These are phyloP conservation scores for Starmerella scarabaei DNA, from an alignment of 805 yeast species.

Conservation along the genomic window DNA sequence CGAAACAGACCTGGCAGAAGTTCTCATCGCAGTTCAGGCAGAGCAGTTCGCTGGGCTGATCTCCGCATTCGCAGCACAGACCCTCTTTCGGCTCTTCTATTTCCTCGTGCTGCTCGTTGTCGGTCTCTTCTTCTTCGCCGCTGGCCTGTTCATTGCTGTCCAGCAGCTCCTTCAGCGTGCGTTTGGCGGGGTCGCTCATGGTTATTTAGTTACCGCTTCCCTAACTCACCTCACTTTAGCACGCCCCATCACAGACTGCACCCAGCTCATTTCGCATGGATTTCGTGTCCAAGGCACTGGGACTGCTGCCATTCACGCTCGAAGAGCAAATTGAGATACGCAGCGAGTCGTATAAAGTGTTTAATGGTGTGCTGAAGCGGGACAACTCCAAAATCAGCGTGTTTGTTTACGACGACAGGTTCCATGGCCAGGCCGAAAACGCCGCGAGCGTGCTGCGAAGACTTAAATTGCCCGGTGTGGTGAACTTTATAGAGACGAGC, in stretches of 20 bases:
- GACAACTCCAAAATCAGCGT: slow-evolving; percentile 44
- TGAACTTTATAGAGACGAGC: slow-evolving; percentile 47
- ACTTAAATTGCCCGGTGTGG: slow-evolving; percentile 56
- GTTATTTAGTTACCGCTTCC: neutral
- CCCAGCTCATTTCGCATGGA: too few relatives aligned
- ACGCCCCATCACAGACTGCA: too few relatives aligned
- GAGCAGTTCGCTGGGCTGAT: slow-evolving; percentile 53
- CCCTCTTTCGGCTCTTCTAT: slow-evolving; percentile 6
- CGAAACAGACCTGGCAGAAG: slow-evolving; percentile 59
- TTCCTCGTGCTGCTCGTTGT: neutral
- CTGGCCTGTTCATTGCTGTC: slow-evolving; percentile 16
- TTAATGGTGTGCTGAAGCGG: slow-evolving; percentile 40
- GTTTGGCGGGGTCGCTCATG: slow-evolving; percentile 20
- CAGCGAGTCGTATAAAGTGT: slow-evolving; percentile 47
- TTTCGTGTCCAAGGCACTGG: slow-evolving; percentile 51
- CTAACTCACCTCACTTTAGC: too few relatives aligned
- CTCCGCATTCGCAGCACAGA: slow-evolving; percentile 58
- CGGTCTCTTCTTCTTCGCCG: slow-evolving; percentile 1
- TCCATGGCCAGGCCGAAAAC: slow-evolving; percentile 31
- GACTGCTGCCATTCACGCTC: slow-evolving; percentile 29
- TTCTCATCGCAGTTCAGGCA: slow-evolving; percentile 53
- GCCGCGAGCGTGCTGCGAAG: slow-evolving; percentile 36
- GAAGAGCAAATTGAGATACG: slow-evolving; percentile 22
- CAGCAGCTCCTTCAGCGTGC: slow-evolving; percentile 25
- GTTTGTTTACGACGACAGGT: slow-evolving; percentile 45